phyloP scores from a whole-genome alignment of 164 flowering plant genomes.

The Houttuynia cordata region DNA sequence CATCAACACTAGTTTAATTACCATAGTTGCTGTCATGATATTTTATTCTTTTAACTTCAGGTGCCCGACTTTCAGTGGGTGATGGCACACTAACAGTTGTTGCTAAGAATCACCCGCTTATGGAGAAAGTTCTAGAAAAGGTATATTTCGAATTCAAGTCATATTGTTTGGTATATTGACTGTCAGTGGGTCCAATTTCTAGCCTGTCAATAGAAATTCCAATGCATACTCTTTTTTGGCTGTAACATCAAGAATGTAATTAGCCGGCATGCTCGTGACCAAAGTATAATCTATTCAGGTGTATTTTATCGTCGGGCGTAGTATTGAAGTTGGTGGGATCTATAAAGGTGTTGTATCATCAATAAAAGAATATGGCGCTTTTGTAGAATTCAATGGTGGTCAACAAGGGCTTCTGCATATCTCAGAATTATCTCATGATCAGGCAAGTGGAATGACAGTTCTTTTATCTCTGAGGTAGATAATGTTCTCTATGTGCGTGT shows the following conservation, averaged over 20 bases:
- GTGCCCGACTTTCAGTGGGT: conserved; percentile 66
- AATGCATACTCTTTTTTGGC: no score
- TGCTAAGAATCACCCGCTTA: conserved; percentile 68
- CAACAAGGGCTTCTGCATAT: conserved; percentile 92
- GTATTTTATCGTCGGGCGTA: conserved; percentile 78
- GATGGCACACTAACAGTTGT: conserved; percentile 71
- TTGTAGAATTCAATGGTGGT: conserved; percentile 96
- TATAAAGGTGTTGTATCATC: conserved; percentile 80
- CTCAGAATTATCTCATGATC: conserved; percentile 90
- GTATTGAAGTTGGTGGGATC: conserved; percentile 76
- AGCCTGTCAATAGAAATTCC: neutral
- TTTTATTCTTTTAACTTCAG: conserved; percentile 20
- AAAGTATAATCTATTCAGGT: conserved; percentile 28
- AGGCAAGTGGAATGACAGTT: conserved; percentile 23
- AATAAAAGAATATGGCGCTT: conserved; percentile 91
- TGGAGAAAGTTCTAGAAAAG: conserved; percentile 83
- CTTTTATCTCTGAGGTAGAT: neutral
- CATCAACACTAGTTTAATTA: no score
- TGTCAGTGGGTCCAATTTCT: neutral
- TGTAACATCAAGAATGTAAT: neutral
- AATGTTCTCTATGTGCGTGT: neutral
- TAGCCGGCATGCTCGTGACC: neutral
- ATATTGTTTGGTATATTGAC: no score
- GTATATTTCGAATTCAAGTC: conserved; percentile 17
- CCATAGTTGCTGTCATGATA: neutral